Evolutionary conservation across 2,329 filamentous ascomycete species (phyloP).

Genomic region (Ophiostoma perfectum): DNA sequence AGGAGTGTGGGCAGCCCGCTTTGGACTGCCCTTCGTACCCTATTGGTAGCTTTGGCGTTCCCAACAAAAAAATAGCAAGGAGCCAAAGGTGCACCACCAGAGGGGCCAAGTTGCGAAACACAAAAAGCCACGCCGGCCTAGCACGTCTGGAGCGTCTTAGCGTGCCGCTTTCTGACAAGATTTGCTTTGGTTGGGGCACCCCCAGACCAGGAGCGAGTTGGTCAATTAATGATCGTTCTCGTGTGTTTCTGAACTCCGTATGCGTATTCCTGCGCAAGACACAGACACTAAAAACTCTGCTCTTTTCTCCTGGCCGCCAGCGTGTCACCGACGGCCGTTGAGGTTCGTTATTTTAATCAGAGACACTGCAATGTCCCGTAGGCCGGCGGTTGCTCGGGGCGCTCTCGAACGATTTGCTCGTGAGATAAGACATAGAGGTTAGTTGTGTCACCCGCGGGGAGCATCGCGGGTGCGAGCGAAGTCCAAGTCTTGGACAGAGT

Average conservation of each 20-base stretch:
- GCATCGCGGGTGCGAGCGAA: too few relatives aligned
- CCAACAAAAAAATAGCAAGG: background rate
- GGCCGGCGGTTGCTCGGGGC: background rate
- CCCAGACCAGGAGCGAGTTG: background rate
- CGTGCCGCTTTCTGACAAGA: background rate
- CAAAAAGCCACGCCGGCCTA: constrained; percentile 4
- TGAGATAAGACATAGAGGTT: too few relatives aligned
- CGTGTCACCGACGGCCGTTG: background rate
- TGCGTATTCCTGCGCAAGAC: background rate
- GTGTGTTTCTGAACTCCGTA: background rate
- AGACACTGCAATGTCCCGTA: constrained; percentile 2
- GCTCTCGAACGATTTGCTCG: too few relatives aligned
- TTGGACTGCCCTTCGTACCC: background rate
- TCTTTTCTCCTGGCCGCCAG: background rate
- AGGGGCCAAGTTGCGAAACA: constrained; percentile 2
- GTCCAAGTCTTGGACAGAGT: too few relatives aligned
- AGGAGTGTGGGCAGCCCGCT: too few relatives aligned
- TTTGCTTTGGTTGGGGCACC: background rate
- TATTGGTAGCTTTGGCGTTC: constrained; percentile 6
- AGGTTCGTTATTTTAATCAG: background rate
- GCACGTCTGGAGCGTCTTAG: background rate
- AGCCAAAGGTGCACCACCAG: background rate
- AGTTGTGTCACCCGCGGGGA: too few relatives aligned
- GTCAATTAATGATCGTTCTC: background rate
- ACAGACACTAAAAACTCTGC: background rate